Evolutionary conservation across 345 rosid species (phyloP).

Genomic region (Eucalyptus lansdowneana): DNA sequence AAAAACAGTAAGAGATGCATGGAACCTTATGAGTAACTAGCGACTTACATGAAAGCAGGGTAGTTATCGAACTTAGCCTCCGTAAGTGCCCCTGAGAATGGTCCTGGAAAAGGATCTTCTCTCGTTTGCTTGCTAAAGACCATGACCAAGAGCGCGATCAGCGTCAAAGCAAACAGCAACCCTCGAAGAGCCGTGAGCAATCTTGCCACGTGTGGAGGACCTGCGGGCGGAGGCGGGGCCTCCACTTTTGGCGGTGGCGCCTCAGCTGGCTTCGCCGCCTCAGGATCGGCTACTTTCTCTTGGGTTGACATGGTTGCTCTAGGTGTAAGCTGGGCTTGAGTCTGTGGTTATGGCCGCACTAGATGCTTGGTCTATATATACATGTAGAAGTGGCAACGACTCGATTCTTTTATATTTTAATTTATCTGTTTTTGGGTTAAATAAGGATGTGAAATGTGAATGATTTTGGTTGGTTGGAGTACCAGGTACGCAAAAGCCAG

Average conservation of each 20-base stretch:
- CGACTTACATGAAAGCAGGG: constrained; percentile 25
- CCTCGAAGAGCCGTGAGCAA: constrained; percentile 5
- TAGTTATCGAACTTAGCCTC: constrained; percentile 19
- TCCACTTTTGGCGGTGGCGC: background rate
- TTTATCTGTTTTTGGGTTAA: background rate
- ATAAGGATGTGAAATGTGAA: background rate
- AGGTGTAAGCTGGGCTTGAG: background rate
- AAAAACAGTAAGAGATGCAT: too few relatives aligned
- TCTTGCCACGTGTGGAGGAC: background rate
- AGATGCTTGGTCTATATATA: background rate
- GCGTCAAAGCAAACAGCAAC: constrained; percentile 13
- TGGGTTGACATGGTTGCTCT: background rate
- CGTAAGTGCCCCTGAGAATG: background rate
- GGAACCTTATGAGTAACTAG: background rate
- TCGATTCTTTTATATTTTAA: background rate
- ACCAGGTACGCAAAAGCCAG: background rate
- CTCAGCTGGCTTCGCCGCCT: background rate
- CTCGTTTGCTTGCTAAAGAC: constrained; percentile 17
- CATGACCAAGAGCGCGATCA: constrained; percentile 9
- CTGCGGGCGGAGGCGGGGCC: background rate
- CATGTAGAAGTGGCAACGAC: background rate
- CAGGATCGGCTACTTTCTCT: background rate
- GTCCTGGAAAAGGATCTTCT: background rate
- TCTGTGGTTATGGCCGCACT: too few relatives aligned
- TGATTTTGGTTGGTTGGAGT: background rate